Evolutionary conservation across 768 basidiomycete genomes (phyloP), one percentile per base, ranked within the genome.

Genomic region (Phlebiopsis flavidoalba): DNA sequence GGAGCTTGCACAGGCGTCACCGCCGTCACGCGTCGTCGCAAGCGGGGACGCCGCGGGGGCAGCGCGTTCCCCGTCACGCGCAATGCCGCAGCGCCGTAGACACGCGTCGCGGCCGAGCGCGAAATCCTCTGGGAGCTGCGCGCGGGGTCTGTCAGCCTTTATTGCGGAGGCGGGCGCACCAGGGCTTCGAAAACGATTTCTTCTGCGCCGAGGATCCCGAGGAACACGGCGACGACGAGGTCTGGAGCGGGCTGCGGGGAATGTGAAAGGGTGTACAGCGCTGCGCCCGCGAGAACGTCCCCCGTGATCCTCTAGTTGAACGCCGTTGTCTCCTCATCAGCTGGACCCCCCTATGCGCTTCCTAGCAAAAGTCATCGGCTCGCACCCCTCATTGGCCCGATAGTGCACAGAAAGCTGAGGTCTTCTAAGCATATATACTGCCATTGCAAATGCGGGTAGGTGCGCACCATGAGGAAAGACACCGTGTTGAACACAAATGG

Each of bases 121-220:
- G 50, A 73, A 54, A 67, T 70, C 70, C 62, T 71, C 69, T 31
- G 72, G 72, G 62, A 73, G 70, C 70, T 69, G 51, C 7, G 43
- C 19, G 51, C 15, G 17, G 3, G 51, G 50, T n/a, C 5, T 3
- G 33, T 5, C 40, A 17, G 17, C 17, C 17, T 43, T 8, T 12
- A 22, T 5, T 50, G 37, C 43, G 21, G 37, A 19, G 43, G 35
- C 36, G 58, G 26, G 49, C 64, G 15, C 35, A 69, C 69, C 61
- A 57, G 53, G 8, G 58, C 35, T 45, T 68, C 68, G 31, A 73
- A 54, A 8, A 60, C 66, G 50, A 73, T 65, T 24, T 71, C 67
- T 58, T 70, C 54, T 2, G 70, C 69, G 31, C 70, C 70, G 59
- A 71, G 40, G 62, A 67, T 68, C 8, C 70, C 70, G 40, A 73